Percentiles rank a stretch among this genome's conserved stretches.
phyloP scores from a whole-genome alignment of 208 protist species.

The Trichomonas tenax region DNA sequence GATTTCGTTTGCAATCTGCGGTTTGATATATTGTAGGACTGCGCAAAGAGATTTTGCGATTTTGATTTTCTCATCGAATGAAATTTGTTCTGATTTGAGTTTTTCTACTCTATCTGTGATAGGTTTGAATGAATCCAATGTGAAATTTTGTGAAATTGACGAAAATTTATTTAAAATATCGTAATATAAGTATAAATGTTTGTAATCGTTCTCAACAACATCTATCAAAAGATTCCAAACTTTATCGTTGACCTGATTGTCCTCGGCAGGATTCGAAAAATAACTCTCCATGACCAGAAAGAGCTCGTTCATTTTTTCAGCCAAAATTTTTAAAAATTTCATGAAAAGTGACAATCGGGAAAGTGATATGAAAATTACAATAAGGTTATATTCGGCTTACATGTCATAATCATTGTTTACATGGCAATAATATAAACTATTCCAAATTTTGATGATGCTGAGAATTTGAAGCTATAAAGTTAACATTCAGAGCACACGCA shows the following conservation, averaged over 20 bases:
- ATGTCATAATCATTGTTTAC: no score
- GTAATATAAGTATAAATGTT: neutral
- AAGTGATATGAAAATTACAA: no score
- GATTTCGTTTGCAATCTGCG: neutral
- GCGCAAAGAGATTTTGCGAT: neutral
- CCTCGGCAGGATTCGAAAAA: neutral
- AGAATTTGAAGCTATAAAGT: no score
- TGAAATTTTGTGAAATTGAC: neutral
- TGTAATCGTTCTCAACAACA: neutral
- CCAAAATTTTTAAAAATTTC: no score
- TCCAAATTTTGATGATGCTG: no score
- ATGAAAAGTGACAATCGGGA: no score
- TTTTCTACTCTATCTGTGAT: neutral
- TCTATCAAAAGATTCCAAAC: neutral
- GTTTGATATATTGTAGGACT: neutral
- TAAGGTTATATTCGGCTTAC: no score
- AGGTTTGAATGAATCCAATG: neutral
- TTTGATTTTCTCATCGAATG: neutral
- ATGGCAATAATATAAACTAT: no score
- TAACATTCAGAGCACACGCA: no score
- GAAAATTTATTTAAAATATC: neutral
- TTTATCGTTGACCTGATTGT: neutral
- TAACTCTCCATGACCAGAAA: neutral
- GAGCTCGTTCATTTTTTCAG: neutral
- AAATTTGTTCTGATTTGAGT: neutral